phyloP scores from a whole-genome alignment of 345 rosid species.

The Eucalyptus urophylla region DNA sequence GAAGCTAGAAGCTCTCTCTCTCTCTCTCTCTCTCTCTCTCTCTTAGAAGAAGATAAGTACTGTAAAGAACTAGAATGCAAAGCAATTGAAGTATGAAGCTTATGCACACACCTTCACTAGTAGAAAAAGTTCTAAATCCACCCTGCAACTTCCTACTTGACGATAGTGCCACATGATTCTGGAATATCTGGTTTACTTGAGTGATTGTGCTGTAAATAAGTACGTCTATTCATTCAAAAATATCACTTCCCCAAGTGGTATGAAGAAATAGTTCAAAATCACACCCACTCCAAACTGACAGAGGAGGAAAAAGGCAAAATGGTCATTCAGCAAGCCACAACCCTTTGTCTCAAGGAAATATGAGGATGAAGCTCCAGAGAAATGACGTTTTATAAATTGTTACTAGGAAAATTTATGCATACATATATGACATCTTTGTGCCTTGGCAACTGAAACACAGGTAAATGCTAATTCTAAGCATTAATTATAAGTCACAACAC shows the following conservation, averaged over 20 bases:
- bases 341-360: neutral
- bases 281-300: neutral
- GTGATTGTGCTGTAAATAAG: slow-evolving; percentile 31
- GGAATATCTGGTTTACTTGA: slow-evolving; percentile 20
- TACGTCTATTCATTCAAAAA: neutral
- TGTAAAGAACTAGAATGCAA: neutral
- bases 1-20: neutral
- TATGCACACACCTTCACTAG: slow-evolving; percentile 35
- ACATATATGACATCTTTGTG: neutral
- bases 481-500: neutral
- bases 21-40: neutral
- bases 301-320: neutral
- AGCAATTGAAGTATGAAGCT: neutral
- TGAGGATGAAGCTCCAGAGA: neutral
- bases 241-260: neutral
- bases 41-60: neutral
- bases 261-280: neutral
- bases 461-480: neutral
- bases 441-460: neutral
- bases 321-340: neutral
- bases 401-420: neutral
- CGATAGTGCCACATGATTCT: slow-evolving; percentile 22
- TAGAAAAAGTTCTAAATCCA: slow-evolving; percentile 68
- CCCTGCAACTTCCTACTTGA: slow-evolving; percentile 32
- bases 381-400: neutral